These are phyloP conservation scores for Friedmanniomyces endolithicus DNA, from an alignment of 495 filamentous ascomycete genomes.

Conservation along the genomic window DNA sequence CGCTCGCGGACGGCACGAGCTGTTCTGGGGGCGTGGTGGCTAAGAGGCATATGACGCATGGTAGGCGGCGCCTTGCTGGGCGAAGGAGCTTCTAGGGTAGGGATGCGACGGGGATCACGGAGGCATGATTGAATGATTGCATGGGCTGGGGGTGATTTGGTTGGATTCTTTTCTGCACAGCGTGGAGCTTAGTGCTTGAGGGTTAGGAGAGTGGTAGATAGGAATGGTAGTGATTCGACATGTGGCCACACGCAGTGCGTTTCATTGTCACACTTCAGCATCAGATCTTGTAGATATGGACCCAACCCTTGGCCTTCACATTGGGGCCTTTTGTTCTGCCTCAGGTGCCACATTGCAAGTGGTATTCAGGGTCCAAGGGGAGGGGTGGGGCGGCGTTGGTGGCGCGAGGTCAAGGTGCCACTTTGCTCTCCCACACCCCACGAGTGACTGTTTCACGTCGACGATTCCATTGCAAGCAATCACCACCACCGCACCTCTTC, in stretches of 20 bases:
- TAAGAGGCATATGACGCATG: slow-evolving; percentile 6
- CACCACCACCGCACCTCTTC: neutral
- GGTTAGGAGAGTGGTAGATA: too few relatives aligned
- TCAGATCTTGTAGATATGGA: neutral
- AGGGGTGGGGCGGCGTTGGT: neutral
- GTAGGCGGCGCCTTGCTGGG: slow-evolving; percentile 3
- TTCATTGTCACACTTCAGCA: too few relatives aligned
- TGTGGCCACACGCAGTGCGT: too few relatives aligned
- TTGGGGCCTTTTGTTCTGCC: too few relatives aligned
- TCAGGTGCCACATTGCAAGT: neutral
- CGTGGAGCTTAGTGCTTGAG: neutral
- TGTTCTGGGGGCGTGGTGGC: slow-evolving; percentile 25
- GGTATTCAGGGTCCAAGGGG: neutral
- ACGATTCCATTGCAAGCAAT: neutral
- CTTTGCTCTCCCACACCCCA: neutral
- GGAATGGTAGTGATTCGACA: too few relatives aligned
- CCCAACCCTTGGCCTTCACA: neutral
- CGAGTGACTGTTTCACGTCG: neutral
- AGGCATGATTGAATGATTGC: neutral
- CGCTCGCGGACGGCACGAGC: slow-evolving; percentile 24
- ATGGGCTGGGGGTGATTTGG: neutral
- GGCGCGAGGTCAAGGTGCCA: neutral
- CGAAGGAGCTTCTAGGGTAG: neutral
- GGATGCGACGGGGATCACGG: neutral
- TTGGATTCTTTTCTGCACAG: neutral